Base-by-base conservation (phyloP, 2,329 filamentous ascomycete species). In the Epichloe elymi region DNA sequence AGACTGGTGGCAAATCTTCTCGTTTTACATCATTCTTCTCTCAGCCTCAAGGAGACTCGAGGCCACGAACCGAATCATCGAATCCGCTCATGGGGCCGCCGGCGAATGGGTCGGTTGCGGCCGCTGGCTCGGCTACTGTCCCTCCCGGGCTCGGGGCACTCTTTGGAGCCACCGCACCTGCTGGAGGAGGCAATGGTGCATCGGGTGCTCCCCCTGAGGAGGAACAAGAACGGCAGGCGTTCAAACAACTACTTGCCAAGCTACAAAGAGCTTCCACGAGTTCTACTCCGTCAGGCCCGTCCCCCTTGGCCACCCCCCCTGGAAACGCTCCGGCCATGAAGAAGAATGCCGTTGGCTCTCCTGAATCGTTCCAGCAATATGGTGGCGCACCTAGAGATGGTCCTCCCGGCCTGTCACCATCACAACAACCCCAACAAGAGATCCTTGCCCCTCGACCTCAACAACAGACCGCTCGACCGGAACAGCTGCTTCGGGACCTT, bases 141-240 rank as follows among this genome's bases (percentile, higher is more conserved):
- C 44, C 51, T 33, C 50, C 47, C 20, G 42, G 46, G 40, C 50
- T 54, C 17, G 43, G 33, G 5, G 50, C 46, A 12, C 52, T 54
- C 36, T 51, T 52, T 10, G 52, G 50, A 26, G 30, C 44, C 4
- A 23, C 41, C 4, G 30, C 14, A 17, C 19, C 43, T 39, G 46
- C n/a, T n/a, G 43, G 26, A 20, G 44, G 33, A 12, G 40, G 48
- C 20, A 19, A 23, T 41, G 46, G n/a, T 6, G 42, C 19, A 26
- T n/a, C 15, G 42, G 37, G 40, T 37, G 14, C 49, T 49, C 23
- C 73, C 11, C 68, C 73, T 5, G 80, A 82, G 55, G 79, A 82
- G 49, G 90, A 95, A 61, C 88, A 82, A 49, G 90, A 95, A 61
- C 88, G 88, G 65, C 85, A 89, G 64, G 90, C 88, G 1, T 95